Base-by-base conservation (phyloP, 139 green algal genomes). In the Ulvella scutata region DNA sequence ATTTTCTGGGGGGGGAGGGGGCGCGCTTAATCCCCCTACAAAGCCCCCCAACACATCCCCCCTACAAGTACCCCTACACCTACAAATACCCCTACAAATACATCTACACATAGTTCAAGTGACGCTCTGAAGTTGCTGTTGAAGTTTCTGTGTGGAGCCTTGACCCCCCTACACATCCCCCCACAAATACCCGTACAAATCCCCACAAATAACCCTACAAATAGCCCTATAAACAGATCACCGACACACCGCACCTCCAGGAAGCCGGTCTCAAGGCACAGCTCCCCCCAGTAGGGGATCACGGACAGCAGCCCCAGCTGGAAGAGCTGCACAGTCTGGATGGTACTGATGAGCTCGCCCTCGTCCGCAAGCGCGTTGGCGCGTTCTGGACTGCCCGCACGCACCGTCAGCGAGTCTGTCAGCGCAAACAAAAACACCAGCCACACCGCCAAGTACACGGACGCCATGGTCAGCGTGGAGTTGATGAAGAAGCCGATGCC, bases 401-500 rank as follows among this genome's bases (percentile, higher is more conserved):
- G 51, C 51, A 67, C 51, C 9, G 51, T 67, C n/a, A 67, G 51
- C 0, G 67, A 76, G 28, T 77, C 62, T 26, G 76, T 79, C 4
- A 90, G 83, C 2, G 85, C 73, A 43, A 90, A 73, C 61, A 89
- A 40, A 35, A 81, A 76, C 21, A 88, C 73, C 35, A 87, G 77
- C 82, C 85, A 90, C 43, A 90, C 80, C 59, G 82, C 81, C 26
- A 81, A 78, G 78, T 91, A 93, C 38, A 93, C 85, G 43, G 86
- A 88, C 29, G 87, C 77, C 78, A 92, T 88, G 20, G 90, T 88
- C 7, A 94, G 75, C 62, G 75, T 82, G 37, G 81, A 89, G 84
- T 90, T 91, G 77, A 94, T 82, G 76, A 90, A 93, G 82, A 92
- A 90, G 51, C 88, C 88, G 61, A 75, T 78, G 23, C 83, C 81